Conservation (phyloP, 2,329 filamentous ascomycete genomes). For the Fusarium ambrosium region DNA sequence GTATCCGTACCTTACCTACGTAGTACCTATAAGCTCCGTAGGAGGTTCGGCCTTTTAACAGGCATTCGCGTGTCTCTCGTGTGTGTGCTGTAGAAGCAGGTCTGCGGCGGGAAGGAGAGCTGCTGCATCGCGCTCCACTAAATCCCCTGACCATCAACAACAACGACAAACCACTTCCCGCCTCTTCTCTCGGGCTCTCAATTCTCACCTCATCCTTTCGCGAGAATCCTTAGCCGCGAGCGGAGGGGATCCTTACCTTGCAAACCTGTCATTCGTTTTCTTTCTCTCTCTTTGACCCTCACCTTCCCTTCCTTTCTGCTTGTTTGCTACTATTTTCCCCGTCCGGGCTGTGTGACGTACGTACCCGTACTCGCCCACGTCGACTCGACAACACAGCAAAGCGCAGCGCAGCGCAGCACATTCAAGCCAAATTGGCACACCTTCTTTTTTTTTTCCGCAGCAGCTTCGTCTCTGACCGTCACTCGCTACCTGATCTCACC, state of each 20-base stretch:
- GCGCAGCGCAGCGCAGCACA: conserved; percentile 13
- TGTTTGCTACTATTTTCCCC: conserved; percentile 27
- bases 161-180: conserved; percentile 1
- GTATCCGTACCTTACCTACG: not conserved
- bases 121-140: conserved; percentile 27
- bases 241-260: conserved; percentile 46
- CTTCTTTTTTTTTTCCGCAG: conserved; percentile 13
- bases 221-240: conserved; percentile 44
- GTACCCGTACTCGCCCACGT: conserved; percentile 31
- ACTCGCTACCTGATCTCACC: conserved; percentile 37
- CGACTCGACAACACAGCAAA: conserved; percentile 34
- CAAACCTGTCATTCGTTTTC: conserved; percentile 43
- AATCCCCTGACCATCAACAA: conserved; percentile 3
- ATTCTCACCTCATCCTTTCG: conserved; percentile 43
- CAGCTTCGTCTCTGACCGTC: conserved; percentile 21
- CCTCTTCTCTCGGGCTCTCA: conserved; percentile 35
- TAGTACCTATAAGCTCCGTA: not conserved
- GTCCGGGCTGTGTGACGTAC: conserved; percentile 30
- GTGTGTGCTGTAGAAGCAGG: not conserved
- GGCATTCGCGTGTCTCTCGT: not conserved
- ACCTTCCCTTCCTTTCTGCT: conserved; percentile 29
- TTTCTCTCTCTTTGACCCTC: conserved; percentile 12
- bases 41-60: not conserved
- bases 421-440: conserved; percentile 31
- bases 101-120: conserved; percentile 11